Conservation (phyloP, 2,329 filamentous ascomycete genomes). For the Calonectria leucothoes region DNA sequence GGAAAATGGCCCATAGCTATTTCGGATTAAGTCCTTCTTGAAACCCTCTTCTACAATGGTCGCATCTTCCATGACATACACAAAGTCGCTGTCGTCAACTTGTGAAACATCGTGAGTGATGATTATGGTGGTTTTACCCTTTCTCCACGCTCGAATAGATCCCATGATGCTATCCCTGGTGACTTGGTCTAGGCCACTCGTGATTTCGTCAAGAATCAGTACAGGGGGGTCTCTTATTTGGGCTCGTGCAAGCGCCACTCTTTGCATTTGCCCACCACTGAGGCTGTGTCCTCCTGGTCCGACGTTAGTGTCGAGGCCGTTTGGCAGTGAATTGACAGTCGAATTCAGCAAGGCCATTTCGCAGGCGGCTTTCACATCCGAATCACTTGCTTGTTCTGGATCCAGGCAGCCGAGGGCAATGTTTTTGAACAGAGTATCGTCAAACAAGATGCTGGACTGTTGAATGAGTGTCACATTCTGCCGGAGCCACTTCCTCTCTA, state of each 20-base stretch:
- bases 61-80: conserved; percentile 83
- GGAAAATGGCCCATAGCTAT: conserved; percentile 59
- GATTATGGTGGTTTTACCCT: conserved; percentile 87
- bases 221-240: conserved; percentile 81
- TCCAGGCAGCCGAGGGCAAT: conserved; percentile 76
- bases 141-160: conserved; percentile 80
- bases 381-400: conserved; percentile 58
- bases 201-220: conserved; percentile 89
- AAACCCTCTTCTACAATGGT: conserved; percentile 76
- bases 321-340: conserved; percentile 73
- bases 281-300: conserved; percentile 77
- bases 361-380: conserved; percentile 71
- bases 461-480: conserved; percentile 84
- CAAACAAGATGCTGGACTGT: conserved; percentile 84
- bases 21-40: conserved; percentile 63
- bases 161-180: conserved; percentile 78
- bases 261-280: conserved; percentile 88
- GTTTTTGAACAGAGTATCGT: conserved; percentile 82
- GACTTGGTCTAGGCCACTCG: conserved; percentile 84
- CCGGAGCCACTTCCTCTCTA: conserved; percentile 80
- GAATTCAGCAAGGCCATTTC: conserved; percentile 76
- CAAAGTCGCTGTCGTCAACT: conserved; percentile 77
- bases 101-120: conserved; percentile 91
- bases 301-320: conserved; percentile 78
- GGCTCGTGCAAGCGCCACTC: conserved; percentile 83